These are phyloP conservation scores for Mycena chlorophos DNA, from an alignment of 768 basidiomycete genomes.

Conservation along the genomic window DNA sequence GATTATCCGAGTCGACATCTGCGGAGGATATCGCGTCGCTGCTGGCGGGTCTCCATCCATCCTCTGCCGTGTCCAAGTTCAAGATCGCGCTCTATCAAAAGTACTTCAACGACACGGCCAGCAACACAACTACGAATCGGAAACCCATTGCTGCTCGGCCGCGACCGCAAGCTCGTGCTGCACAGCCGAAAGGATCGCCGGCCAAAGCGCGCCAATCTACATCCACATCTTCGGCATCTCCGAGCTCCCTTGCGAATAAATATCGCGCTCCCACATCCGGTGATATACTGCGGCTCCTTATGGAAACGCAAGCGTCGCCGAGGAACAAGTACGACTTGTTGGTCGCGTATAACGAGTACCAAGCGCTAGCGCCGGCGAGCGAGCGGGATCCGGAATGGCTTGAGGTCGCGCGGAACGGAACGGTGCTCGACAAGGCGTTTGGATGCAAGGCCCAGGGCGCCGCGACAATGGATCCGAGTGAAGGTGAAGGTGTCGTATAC, in stretches of 20 bases:
- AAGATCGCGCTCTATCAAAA: slow-evolving; percentile 43
- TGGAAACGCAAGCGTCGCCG: slow-evolving; percentile 13
- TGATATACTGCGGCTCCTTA: slow-evolving; percentile 31
- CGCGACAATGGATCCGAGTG: too few species aligned
- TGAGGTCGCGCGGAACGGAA: slow-evolving; percentile 25
- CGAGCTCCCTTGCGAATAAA: slow-evolving; percentile 30
- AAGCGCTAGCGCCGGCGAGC: slow-evolving; percentile 25
- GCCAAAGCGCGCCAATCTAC: slow-evolving; percentile 20
- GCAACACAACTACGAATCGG: too few species aligned
- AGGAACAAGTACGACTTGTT: slow-evolving; percentile 36
- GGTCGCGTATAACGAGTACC: slow-evolving; percentile 35
- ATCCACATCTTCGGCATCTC: too few species aligned
- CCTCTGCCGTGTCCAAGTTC: slow-evolving; percentile 37
- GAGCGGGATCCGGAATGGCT: slow-evolving; percentile 35
- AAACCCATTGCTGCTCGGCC: slow-evolving; percentile 20
- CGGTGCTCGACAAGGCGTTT: slow-evolving; percentile 31
- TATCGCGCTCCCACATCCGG: slow-evolving; percentile 24
- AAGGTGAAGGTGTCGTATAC: slow-evolving; percentile 18
- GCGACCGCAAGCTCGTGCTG: slow-evolving; percentile 33
- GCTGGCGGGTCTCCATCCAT: slow-evolving; percentile 35
- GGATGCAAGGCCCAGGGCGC: slow-evolving; percentile 22
- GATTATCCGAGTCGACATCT: slow-evolving; percentile 33
- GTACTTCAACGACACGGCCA: slow-evolving; percentile 31
- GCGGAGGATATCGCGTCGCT: slow-evolving; percentile 30
- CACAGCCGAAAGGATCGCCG: slow-evolving; percentile 30